phyloP scores from a whole-genome alignment of 352 stramenopile genomes.

The Phytophthora pinifolia region DNA sequence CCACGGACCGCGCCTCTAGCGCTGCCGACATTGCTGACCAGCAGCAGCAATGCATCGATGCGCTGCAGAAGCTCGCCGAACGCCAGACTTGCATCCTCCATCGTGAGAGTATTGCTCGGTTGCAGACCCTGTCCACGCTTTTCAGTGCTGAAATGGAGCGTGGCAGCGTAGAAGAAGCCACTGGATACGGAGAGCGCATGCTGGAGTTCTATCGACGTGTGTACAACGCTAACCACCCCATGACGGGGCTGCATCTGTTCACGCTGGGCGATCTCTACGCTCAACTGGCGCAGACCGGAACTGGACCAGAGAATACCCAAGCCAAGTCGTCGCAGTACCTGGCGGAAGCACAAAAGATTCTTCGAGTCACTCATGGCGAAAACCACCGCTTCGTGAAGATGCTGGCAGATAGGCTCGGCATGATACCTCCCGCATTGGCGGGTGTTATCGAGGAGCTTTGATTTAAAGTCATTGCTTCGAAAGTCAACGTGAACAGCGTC shows the following conservation, averaged over 20 bases:
- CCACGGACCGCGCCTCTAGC: conserved; percentile 9
- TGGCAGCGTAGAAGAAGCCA: conserved; percentile 27
- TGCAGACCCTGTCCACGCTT: conserved; percentile 50
- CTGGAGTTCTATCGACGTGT: conserved; percentile 60
- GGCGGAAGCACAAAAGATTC: conserved; percentile 39
- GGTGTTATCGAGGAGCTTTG: no score
- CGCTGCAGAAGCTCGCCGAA: conserved; percentile 27
- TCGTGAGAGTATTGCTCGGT: conserved; percentile 40
- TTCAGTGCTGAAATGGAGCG: conserved; percentile 62
- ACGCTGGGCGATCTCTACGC: conserved; percentile 59
- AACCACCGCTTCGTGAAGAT: conserved; percentile 46
- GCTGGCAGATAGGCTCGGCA: conserved; percentile 33
- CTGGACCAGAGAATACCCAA: conserved; percentile 7
- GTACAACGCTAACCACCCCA: conserved; percentile 61
- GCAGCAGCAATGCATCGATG: conserved; percentile 25
- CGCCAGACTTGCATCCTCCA: conserved; percentile 37
- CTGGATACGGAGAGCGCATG: conserved; percentile 46
- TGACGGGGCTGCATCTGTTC: conserved; percentile 64
- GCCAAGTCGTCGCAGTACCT: conserved; percentile 32
- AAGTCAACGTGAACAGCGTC: no score
- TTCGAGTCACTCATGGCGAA: conserved; percentile 57
- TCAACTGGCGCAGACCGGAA: conserved; percentile 16
- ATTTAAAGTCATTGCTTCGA: no score
- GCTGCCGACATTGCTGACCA: conserved; percentile 13
- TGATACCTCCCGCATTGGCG: background rate